Evolutionary conservation across 2,329 filamentous ascomycete genomes (phyloP).

Genomic region (Xylariales sp.): DNA sequence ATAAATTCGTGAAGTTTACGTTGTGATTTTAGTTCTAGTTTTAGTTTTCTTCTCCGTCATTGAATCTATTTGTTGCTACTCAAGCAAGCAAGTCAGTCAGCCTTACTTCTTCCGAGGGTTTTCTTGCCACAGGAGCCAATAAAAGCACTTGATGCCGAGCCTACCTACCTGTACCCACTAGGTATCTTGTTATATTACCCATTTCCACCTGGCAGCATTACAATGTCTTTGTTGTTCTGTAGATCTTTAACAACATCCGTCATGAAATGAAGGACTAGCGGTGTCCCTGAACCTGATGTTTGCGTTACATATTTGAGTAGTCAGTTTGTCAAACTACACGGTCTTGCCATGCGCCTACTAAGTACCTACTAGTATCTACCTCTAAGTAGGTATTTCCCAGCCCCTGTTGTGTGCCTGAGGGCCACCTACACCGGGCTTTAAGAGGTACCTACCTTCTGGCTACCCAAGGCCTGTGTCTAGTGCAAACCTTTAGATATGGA

Average conservation of each 20-base stretch:
- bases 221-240: not conserved
- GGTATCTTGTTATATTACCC: not conserved
- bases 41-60: too few species aligned
- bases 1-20: not conserved
- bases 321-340: not conserved
- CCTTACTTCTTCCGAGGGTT: too few species aligned
- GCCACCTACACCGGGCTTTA: too few species aligned
- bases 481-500: too few species aligned
- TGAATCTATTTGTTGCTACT: not conserved
- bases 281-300: not conserved
- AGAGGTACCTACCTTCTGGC: too few species aligned
- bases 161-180: not conserved
- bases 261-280: not conserved
- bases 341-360: not conserved
- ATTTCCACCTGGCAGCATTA: slow-evolving; percentile 1
- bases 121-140: not conserved
- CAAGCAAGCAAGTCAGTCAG: too few species aligned
- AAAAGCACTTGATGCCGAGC: not conserved
- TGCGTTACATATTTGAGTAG: not conserved
- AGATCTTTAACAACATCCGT: not conserved
- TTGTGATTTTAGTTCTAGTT: not conserved
- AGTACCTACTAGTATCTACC: too few species aligned
- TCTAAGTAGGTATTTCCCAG: too few species aligned
- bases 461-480: too few species aligned
- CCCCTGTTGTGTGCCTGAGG: too few species aligned